Evolutionary conservation across 768 basidiomycete species (phyloP), one percentile per base, ranked within the genome.

Genomic region (Suillus decipiens): DNA sequence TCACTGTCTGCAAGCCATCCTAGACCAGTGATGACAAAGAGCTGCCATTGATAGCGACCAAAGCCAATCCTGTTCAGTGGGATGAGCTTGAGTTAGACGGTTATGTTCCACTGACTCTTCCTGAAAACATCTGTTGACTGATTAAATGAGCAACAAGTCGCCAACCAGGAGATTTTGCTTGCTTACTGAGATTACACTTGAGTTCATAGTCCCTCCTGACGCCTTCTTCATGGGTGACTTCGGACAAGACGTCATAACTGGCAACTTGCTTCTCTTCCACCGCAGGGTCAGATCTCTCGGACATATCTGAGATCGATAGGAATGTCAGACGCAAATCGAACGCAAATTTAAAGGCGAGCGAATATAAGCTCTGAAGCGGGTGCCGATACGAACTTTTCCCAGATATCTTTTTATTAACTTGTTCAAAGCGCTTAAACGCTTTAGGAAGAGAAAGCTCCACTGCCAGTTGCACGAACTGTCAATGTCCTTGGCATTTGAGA

Each of bases 1-100:
- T 65, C 47, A 84, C 82, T 82, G 67, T 83, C 83, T 59, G 80
- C 81, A 51, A 80, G 65, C 82, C 83, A 83, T 61, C 82, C 82
- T 6, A 83, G 68, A 60, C 82, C 82, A 58, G 79, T 75, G 17
- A 84, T 71, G 31, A 76, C 22, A 67, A 84, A 83, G 36, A 84
- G 76, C 66, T 83, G 79, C 59, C 74, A 70, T 61, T 84, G 83
- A 71, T 84, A 84, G 47, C 75, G 76, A 15, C 83, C 83, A 47
- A 80, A 84, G 56, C 83, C 82, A 54, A 84, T 81, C 63, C 82
- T 82, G 67, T 54, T 12, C 41, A 10, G 31, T 36, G 12, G 15
- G 22, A 58, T 65, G 60, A 59, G 36, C 12, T 22, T 57, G 61
- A 48, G 65, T 60, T 56, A 36, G 36, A 45, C 2, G 36, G n/a